A percentile compares a stretch with the other conserved stretches of the same genome.
Evolutionary conservation across 495 filamentous ascomycete species (phyloP).

Genomic region (Ramalina peruviana): DNA sequence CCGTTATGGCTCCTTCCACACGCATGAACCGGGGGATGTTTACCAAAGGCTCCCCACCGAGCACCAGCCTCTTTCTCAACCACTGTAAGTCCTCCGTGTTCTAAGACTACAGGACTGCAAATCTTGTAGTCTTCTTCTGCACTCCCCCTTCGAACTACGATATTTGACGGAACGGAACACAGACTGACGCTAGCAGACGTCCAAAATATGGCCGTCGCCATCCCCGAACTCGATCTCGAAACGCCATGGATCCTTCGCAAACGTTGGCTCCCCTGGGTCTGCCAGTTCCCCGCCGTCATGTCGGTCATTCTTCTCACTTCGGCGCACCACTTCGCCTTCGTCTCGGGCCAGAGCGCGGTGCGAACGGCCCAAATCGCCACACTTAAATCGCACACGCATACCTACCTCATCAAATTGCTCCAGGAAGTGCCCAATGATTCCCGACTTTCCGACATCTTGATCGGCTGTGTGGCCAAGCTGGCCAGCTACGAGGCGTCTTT

Average conservation of each 20-base stretch:
- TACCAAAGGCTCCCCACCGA: slow-evolving; percentile 4
- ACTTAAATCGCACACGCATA: slow-evolving; percentile 23
- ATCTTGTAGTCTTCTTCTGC: neutral
- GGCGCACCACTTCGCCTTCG: slow-evolving; percentile 25
- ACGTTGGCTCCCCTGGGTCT: slow-evolving; percentile 32
- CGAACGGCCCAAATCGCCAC: slow-evolving; percentile 15
- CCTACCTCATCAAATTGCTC: slow-evolving; percentile 24
- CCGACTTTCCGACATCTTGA: slow-evolving; percentile 19
- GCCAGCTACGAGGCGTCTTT: slow-evolving; percentile 35
- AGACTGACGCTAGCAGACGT: slow-evolving; percentile 21
- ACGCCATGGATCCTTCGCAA: slow-evolving; percentile 26
- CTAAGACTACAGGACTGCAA: neutral
- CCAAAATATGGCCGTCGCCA: slow-evolving; percentile 30
- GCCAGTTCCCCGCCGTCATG: slow-evolving; percentile 29
- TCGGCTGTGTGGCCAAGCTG: slow-evolving; percentile 35
- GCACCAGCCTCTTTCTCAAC: slow-evolving; percentile 22
- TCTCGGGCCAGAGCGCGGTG: slow-evolving; percentile 7
- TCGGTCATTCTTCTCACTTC: slow-evolving; percentile 30
- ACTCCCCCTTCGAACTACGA: neutral
- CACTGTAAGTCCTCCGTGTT: slow-evolving; percentile 22
- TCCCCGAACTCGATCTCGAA: slow-evolving; percentile 30
- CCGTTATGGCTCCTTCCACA: slow-evolving; percentile 17
- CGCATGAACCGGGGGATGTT: too few species aligned
- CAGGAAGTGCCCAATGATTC: slow-evolving; percentile 3
- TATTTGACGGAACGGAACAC: neutral